Conservation (phyloP, 169 alveolate genomes). For the Cryptosporidium bovis region DNA sequence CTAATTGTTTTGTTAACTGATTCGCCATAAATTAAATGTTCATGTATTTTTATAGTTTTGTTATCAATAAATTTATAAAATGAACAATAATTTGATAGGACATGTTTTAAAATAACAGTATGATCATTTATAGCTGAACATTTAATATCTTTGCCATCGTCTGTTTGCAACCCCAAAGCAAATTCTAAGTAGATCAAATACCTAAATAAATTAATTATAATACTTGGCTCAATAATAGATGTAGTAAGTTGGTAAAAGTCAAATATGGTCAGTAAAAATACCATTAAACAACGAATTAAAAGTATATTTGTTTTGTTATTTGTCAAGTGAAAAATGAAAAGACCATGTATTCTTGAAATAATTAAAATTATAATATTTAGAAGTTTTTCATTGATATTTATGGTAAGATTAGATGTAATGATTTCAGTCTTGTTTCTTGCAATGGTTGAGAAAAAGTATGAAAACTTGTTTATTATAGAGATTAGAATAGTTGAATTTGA, state of each 20-base stretch:
- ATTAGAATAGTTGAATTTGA: too few relatives aligned
- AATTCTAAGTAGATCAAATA: constrained; percentile 49
- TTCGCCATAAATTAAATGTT: not conserved
- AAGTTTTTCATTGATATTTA: not conserved
- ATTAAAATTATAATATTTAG: not conserved
- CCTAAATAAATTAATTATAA: constrained; percentile 12
- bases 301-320: constrained; percentile 13
- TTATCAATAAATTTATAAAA: not conserved
- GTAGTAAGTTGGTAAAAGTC: constrained; percentile 8
- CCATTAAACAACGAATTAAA: constrained; percentile 8
- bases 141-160: constrained; percentile 26
- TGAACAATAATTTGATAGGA: not conserved
- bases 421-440: too few relatives aligned
- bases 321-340: constrained; percentile 17
- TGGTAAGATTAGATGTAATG: not conserved
- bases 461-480: too few relatives aligned
- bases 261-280: constrained; percentile 4
- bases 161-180: constrained; percentile 5
- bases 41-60: not conserved
- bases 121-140: not conserved
- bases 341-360: constrained; percentile 1
- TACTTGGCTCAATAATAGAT: not conserved
- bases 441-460: too few relatives aligned
- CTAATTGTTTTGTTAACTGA: not conserved
- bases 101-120: not conserved